phyloP scores from a whole-genome alignment of 192 early-diverging fungal genomes.

The Backusella australiensis region DNA sequence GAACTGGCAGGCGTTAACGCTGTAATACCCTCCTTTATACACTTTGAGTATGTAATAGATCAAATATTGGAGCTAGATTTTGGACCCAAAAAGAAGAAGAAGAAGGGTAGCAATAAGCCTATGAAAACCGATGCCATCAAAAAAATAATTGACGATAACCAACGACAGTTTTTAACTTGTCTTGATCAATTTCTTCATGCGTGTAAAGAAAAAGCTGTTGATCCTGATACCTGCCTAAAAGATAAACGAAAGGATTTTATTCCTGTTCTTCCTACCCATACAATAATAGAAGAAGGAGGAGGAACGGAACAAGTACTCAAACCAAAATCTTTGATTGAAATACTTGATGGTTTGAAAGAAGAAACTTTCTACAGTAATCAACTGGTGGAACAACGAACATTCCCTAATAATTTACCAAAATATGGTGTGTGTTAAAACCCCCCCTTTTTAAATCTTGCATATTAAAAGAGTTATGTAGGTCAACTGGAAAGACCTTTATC shows the following conservation, averaged over 20 bases:
- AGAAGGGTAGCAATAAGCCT: background rate
- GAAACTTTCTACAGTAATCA: conserved; percentile 42
- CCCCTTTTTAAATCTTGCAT: background rate
- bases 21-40: conserved; percentile 12
- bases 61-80: background rate
- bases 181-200: background rate
- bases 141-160: background rate
- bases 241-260: background rate
- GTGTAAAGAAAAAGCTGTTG: background rate
- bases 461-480: background rate
- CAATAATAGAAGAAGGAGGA: background rate
- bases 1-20: conserved; percentile 32
- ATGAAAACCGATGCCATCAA: conserved; percentile 1
- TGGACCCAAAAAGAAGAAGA: background rate
- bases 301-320: background rate
- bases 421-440: conserved; percentile 9
- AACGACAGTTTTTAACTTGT: background rate
- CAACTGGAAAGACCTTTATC: conserved; percentile 17
- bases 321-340: background rate
- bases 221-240: background rate
- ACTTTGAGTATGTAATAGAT: background rate
- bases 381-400: conserved; percentile 19
- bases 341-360: background rate
- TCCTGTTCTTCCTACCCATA: background rate
- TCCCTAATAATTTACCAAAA: background rate